A percentile compares a stretch with the other conserved stretches of the same genome.
These are phyloP conservation scores for Jacaranda mimosifolia DNA, from an alignment of 257 asterid genomes.

Conservation along the genomic window DNA sequence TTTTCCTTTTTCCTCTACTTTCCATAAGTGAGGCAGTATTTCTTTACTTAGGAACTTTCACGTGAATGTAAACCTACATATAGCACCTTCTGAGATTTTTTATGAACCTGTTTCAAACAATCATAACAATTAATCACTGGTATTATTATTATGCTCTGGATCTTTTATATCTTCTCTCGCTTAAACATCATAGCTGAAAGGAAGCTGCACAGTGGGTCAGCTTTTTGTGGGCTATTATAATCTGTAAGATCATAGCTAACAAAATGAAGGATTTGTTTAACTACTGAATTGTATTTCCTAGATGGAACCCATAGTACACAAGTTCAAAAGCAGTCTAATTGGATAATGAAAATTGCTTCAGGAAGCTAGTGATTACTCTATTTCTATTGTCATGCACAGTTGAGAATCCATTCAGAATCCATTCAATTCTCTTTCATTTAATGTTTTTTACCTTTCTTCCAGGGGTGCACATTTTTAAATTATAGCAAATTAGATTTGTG, in stretches of 20 bases:
- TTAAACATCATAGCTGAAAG: slow-evolving; percentile 13
- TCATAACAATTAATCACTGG: slow-evolving; percentile 9
- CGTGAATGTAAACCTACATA: slow-evolving; percentile 10
- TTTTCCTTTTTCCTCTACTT: background rate
- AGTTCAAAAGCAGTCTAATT: background rate
- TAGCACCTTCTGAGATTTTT: slow-evolving; percentile 12
- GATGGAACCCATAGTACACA: background rate
- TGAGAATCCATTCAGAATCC: slow-evolving; percentile 14
- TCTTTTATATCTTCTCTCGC: background rate
- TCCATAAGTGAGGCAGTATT: slow-evolving; percentile 11
- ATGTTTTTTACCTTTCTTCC: background rate
- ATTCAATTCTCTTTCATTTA: background rate
- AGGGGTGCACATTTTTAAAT: background rate
- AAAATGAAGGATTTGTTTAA: slow-evolving; percentile 26
- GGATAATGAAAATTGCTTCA: background rate
- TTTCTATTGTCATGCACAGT: slow-evolving; percentile 23
- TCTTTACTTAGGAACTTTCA: slow-evolving; percentile 4
- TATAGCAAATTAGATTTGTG: slow-evolving; percentile 6
- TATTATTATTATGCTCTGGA: slow-evolving; percentile 1
- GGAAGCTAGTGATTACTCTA: background rate
- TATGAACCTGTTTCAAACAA: slow-evolving; percentile 6
- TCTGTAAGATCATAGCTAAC: slow-evolving; percentile 5
- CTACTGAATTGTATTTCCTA: slow-evolving; percentile 18
- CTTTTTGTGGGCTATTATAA: slow-evolving; percentile 14
- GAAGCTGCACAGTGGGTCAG: background rate